Percentiles rank a stretch among this genome's conserved stretches.
These are phyloP conservation scores for Pseudogymnoascus sp. DNA, from an alignment of 2,329 filamentous ascomycete species.

Conservation along the genomic window DNA sequence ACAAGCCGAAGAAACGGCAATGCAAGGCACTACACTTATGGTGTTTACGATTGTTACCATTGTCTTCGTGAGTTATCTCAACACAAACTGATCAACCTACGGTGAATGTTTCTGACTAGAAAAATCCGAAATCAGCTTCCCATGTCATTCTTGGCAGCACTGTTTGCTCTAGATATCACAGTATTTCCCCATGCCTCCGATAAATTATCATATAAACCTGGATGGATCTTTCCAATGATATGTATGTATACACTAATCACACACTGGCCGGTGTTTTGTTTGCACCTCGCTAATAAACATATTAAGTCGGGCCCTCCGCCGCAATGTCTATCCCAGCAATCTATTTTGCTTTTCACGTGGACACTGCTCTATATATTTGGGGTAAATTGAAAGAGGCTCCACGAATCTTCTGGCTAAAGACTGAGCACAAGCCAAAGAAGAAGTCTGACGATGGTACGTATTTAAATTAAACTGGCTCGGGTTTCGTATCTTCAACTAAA, in stretches of 20 bases:
- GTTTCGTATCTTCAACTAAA: neutral
- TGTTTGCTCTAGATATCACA: constrained; percentile 3
- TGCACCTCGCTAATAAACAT: neutral
- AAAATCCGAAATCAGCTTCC: neutral
- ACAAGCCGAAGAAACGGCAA: constrained; percentile 29
- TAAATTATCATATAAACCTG: neutral
- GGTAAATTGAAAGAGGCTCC: neutral
- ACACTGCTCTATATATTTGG: neutral
- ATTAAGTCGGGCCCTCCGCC: neutral
- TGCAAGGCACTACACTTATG: constrained; percentile 36
- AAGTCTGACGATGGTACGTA: neutral
- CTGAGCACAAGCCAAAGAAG: neutral
- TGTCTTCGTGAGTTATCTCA: constrained; percentile 35
- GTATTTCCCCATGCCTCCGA: neutral
- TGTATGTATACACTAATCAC: neutral
- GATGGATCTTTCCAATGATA: constrained; percentile 4
- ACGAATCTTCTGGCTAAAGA: neutral
- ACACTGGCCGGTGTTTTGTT: neutral
- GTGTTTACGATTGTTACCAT: constrained; percentile 43
- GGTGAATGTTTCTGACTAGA: neutral
- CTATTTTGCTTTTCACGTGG: constrained; percentile 1
- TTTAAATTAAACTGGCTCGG: neutral
- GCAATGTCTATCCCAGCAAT: constrained; percentile 4
- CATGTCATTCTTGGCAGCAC: neutral
- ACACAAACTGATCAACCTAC: neutral